A percentile compares a stretch with the other conserved stretches of the same genome.
Conservation (phyloP, 2,329 filamentous ascomycete species). For the Aspergillus sp. region DNA sequence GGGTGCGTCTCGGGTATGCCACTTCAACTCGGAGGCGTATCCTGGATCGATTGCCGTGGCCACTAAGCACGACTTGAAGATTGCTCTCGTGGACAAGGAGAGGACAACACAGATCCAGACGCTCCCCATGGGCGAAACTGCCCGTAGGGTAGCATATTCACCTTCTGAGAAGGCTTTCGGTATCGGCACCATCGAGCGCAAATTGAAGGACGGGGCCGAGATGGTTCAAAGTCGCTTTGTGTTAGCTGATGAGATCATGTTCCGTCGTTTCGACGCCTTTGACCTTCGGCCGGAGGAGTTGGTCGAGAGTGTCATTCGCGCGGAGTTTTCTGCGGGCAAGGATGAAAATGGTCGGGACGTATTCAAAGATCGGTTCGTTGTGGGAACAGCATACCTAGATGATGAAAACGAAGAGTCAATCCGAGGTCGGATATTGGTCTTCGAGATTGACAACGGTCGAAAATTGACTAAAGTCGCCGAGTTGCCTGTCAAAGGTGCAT, state of each 20-base stretch:
- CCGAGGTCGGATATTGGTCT: conserved; percentile 78
- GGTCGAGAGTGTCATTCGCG: conserved; percentile 79
- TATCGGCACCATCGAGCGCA: conserved; percentile 78
- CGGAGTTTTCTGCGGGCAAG: conserved; percentile 65
- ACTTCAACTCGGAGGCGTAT: conserved; percentile 79
- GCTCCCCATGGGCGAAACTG: conserved; percentile 75
- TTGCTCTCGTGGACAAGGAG: conserved; percentile 79
- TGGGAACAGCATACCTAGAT: conserved; percentile 78
- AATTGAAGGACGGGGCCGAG: conserved; percentile 71
- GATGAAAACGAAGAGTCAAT: conserved; percentile 59
- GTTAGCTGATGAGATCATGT: conserved; percentile 86
- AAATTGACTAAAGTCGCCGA: conserved; percentile 72
- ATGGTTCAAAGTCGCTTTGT: conserved; percentile 77
- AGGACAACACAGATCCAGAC: conserved; percentile 85
- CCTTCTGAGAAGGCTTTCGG: conserved; percentile 77
- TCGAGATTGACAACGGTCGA: conserved; percentile 73
- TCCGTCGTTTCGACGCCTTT: conserved; percentile 74
- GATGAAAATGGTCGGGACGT: conserved; percentile 55
- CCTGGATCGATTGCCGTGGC: conserved; percentile 80
- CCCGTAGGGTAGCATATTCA: conserved; percentile 85
- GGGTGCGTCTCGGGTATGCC: conserved; percentile 76
- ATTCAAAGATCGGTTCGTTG: conserved; percentile 73
- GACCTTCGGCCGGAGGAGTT: conserved; percentile 69
- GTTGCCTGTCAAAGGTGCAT: conserved; percentile 73
- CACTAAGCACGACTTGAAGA: conserved; percentile 72